A percentile compares a stretch with the other conserved stretches of the same genome.
phyloP scores from a whole-genome alignment of 768 basidiomycete species.

The Rhizopogon vinicolor region DNA sequence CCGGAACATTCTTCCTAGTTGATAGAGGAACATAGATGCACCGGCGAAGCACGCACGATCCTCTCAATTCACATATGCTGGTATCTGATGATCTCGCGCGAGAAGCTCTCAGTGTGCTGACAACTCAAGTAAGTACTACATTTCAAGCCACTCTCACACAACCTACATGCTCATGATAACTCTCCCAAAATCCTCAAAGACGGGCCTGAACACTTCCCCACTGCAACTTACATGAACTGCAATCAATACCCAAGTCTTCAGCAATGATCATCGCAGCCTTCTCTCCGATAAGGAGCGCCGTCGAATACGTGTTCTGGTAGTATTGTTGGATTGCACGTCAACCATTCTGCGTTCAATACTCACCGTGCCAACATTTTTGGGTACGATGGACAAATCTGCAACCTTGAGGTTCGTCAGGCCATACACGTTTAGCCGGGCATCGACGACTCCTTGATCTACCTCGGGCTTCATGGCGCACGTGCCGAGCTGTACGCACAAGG shows the following conservation, averaged over 20 bases:
- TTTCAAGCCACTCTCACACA: background rate
- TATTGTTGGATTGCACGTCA: background rate
- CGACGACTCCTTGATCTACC: conserved; percentile 29
- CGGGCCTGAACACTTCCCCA: background rate
- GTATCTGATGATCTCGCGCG: no score
- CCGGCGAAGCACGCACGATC: no score
- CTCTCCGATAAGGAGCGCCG: no score
- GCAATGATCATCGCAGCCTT: no score
- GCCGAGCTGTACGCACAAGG: conserved; percentile 37
- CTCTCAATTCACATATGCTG: no score
- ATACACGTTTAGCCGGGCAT: conserved; percentile 11
- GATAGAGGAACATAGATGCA: no score
- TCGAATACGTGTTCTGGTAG: conserved; percentile 40
- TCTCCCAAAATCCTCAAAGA: background rate
- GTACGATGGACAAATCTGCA: conserved; percentile 14
- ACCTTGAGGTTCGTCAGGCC: conserved; percentile 9
- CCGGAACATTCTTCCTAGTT: no score
- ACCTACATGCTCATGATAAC: background rate
- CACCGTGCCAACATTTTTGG: conserved; percentile 28
- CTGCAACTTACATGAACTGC: background rate
- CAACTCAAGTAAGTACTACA: background rate
- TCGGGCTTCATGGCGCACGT: conserved; percentile 67
- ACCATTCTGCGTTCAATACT: background rate
- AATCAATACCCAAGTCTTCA: conserved; percentile 27
- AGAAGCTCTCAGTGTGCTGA: background rate